These are phyloP conservation scores for Gossypium mustelinum DNA, from an alignment of 345 rosid species.

Conservation along the genomic window DNA sequence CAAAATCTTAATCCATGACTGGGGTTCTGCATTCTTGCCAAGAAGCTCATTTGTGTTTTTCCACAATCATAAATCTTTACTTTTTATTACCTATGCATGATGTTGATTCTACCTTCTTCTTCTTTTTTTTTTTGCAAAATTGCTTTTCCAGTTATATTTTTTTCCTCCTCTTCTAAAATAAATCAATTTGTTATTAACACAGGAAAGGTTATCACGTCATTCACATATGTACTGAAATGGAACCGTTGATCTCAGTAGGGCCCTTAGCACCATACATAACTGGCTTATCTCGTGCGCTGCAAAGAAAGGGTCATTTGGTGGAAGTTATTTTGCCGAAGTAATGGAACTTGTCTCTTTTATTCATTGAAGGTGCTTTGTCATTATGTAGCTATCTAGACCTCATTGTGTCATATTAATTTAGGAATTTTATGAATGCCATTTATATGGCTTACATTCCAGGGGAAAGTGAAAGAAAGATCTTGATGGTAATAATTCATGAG, in stretches of 20 bases:
- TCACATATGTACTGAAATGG: constrained; percentile 90
- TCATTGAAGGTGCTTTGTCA: not conserved
- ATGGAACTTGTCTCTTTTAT: constrained; percentile 13
- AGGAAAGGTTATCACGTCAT: constrained; percentile 65
- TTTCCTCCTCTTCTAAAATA: constrained; percentile 1
- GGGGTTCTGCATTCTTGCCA: not conserved
- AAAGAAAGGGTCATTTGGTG: constrained; percentile 62
- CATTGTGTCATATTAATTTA: not conserved
- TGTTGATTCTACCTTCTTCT: not conserved
- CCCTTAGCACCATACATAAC: constrained; percentile 69
- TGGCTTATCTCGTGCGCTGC: constrained; percentile 57
- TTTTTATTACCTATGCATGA: not conserved
- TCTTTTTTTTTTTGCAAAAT: not conserved
- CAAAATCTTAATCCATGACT: not conserved
- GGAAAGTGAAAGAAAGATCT: constrained; percentile 2
- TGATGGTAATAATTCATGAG: not conserved
- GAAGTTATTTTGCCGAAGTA: constrained; percentile 90
- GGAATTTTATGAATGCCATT: not conserved
- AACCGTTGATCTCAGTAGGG: constrained; percentile 60
- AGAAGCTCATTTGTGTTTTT: not conserved
- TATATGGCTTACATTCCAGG: not conserved
- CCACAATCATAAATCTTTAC: not conserved
- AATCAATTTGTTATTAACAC: constrained; percentile 23
- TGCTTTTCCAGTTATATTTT: not conserved
- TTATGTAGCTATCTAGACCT: not conserved